Evolutionary conservation across 371 early-diverging fungal genomes (phyloP).

Genomic region (Lichtheimia ornata): DNA sequence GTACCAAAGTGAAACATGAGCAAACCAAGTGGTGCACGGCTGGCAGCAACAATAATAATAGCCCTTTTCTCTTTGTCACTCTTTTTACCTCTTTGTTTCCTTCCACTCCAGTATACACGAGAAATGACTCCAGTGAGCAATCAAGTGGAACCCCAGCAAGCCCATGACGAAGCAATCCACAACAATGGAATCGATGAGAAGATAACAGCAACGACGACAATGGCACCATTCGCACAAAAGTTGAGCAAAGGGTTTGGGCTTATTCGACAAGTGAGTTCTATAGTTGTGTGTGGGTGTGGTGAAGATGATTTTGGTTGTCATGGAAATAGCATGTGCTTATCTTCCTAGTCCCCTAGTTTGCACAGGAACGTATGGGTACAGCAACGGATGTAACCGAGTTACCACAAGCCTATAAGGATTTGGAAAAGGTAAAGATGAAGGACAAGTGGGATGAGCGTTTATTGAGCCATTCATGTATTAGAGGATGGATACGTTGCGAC

Average conservation of each 20-base stretch:
- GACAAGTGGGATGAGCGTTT: neutral
- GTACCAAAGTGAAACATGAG: too few species aligned
- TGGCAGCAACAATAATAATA: too few species aligned
- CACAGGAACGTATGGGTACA: neutral
- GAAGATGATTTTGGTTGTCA: neutral
- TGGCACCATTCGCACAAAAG: neutral
- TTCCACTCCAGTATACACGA: too few species aligned
- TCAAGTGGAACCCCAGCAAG: too few species aligned
- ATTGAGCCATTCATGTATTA: neutral
- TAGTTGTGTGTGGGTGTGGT: neutral
- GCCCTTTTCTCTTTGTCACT: too few species aligned
- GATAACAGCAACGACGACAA: too few species aligned
- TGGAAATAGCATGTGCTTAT: neutral
- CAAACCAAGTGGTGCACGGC: too few species aligned
- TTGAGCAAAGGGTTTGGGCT: neutral
- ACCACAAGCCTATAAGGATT: neutral
- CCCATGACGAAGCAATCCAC: too few species aligned
- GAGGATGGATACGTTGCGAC: neutral
- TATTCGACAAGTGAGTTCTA: neutral
- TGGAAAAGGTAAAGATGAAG: neutral
- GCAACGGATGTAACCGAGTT: neutral
- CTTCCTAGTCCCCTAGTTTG: slow-evolving; percentile 1
- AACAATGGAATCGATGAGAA: too few species aligned
- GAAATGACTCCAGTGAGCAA: too few species aligned
- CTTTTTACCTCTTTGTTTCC: too few species aligned